Evolutionary conservation across 345 rosid genomes (phyloP), one percentile per base, ranked within the genome.

Genomic region (Xanthoceras sorbifolium): DNA sequence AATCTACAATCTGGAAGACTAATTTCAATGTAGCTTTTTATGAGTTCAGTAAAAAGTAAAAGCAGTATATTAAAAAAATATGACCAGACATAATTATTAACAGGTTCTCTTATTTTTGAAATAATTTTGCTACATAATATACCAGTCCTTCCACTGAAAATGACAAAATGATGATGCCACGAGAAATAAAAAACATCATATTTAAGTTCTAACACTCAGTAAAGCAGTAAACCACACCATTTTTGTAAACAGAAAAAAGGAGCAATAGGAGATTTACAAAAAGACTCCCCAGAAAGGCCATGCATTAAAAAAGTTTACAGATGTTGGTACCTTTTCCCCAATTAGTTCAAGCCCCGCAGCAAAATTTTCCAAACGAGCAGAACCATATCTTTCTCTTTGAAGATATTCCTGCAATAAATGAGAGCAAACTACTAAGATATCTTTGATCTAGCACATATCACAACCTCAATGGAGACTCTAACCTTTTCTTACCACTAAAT

Each of bases 261-360:
- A 62, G 28, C 25, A 62, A n/a, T 22, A 40, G 1, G 63, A 22
- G 44, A 63, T 22, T n/a, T 44, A 54, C 26, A 22, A 20, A 26
- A 40, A 42, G 17, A 44, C 23, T 4, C 3, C 61, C 9, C 9
- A 72, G 65, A 64, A 36, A 42, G 69, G 55, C 55, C 50, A 42
- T 70, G 54, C n/a, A 34, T 42, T 29, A 7, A 54, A 46, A n/a
- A 25, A 75, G 11, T 31, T 20, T 26, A 23, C 25, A 32, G 67
- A 80, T 59, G 62, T 15, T 67, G 70, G 70, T 79, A 84, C 99
- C 98, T 96, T 96, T 74, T 89, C 87, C 52, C 97, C 93, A 78
- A 92, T 92, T 69, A 96, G 83, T 85, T 93, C 98, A 83, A 96
- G 89, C 74, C 97, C 98, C 55, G 97, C 86, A 6, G 98, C 97